phyloP scores from a whole-genome alignment of 2,329 filamentous ascomycete genomes.

The Epicoccum sorghinum region DNA sequence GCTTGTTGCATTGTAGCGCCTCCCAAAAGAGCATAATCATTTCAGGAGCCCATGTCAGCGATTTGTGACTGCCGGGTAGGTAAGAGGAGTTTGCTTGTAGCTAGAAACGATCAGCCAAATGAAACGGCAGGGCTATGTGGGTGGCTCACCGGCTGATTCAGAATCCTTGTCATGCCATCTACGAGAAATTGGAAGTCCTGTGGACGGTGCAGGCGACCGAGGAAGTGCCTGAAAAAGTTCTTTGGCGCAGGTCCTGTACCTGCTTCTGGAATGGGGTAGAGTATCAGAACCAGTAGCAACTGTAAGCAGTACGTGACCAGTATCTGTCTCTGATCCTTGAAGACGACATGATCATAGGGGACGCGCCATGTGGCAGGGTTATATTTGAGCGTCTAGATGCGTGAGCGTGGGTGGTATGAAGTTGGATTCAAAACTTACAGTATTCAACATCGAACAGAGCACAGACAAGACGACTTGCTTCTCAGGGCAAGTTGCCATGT shows the following conservation, averaged over 20 bases:
- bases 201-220: constrained; percentile 86
- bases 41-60: constrained; percentile 87
- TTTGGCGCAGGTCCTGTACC: constrained; percentile 70
- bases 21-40: constrained; percentile 99
- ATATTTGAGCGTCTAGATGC: constrained; percentile 83
- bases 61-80: constrained; percentile 80
- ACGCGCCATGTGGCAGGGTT: constrained; percentile 94
- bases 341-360: constrained; percentile 90
- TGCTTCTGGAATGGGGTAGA: constrained; percentile 87
- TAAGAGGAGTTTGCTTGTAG: constrained; percentile 89
- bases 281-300: constrained; percentile 79
- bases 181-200: constrained; percentile 98
- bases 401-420: constrained; percentile 21
- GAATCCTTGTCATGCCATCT: constrained; percentile 88
- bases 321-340: constrained; percentile 87
- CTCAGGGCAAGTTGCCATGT: constrained; percentile 84
- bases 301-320: constrained; percentile 92
- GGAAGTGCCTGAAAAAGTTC: constrained; percentile 92
- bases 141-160: constrained; percentile 77
- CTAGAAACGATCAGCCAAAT: constrained; percentile 43
- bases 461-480: constrained; percentile 91
- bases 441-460: constrained; percentile 92
- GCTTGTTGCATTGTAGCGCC: constrained; percentile 93
- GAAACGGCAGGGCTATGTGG: no score
- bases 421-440: constrained; percentile 62